These are phyloP conservation scores for Chaetomium olivaceum DNA, from an alignment of 2,329 filamentous ascomycete genomes.

Conservation along the genomic window DNA sequence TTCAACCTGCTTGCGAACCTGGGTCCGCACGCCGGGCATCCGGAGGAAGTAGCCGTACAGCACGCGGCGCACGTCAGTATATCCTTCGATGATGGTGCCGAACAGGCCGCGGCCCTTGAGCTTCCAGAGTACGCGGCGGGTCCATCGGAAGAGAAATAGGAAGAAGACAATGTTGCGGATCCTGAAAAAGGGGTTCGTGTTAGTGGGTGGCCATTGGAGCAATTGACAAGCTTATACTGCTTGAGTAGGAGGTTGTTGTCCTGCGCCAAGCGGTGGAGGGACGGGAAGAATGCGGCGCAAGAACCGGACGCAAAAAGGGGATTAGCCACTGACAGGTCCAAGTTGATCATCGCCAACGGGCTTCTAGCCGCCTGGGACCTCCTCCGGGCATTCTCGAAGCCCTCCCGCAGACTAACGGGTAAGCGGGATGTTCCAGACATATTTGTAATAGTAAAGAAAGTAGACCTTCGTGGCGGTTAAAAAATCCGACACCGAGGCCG, in stretches of 20 bases:
- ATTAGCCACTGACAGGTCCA: conserved; percentile 62
- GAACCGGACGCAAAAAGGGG: background rate
- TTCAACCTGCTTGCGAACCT: conserved; percentile 81
- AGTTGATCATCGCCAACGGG: conserved; percentile 61
- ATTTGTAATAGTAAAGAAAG: conserved; percentile 3
- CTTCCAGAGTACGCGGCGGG: conserved; percentile 77
- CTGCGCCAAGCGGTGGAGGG: conserved; percentile 5
- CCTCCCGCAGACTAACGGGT: conserved; percentile 69
- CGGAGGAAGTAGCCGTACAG: conserved; percentile 84
- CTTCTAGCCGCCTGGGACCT: conserved; percentile 53
- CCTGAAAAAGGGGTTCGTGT: conserved; percentile 44
- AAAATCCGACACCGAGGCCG: background rate
- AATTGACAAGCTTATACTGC: background rate
- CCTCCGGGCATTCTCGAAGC: conserved; percentile 60
- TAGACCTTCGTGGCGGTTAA: background rate
- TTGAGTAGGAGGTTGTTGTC: background rate
- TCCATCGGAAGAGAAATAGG: conserved; percentile 82
- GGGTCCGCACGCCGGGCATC: conserved; percentile 79
- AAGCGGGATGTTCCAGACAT: conserved; percentile 71
- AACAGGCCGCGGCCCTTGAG: conserved; percentile 85
- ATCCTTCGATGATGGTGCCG: conserved; percentile 74
- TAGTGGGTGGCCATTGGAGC: conserved; percentile 9
- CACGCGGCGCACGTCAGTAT: conserved; percentile 68
- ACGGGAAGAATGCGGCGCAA: conserved; percentile 1
- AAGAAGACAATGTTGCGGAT: conserved; percentile 86